Evolutionary conservation across 2,329 filamentous ascomycete genomes (phyloP), one percentile per base, ranked within the genome.

Genomic region (Anthostomella pinea): DNA sequence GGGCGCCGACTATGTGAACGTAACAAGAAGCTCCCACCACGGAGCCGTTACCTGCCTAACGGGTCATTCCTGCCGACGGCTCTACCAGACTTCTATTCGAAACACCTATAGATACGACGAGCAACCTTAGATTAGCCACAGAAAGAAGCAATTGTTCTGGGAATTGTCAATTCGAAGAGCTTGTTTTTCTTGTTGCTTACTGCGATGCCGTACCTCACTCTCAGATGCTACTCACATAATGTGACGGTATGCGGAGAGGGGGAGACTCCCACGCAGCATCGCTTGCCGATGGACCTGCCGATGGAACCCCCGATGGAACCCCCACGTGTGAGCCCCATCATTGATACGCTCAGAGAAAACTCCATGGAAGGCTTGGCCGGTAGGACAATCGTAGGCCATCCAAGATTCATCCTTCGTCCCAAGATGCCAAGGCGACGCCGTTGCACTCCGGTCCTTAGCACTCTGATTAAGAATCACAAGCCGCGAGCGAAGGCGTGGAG

Each of bases 41-140:
- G n/a, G n/a, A n/a, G n/a, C n/a, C n/a, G n/a, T 16, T 11, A 29
- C 27, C 27, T 29, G 27, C 27, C 27, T 29, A 29, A 29, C 27
- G 27, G 27, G 27, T 29, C 10, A 18, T 8, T 16, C 11, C n/a
- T 29, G 27, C 27, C 27, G 27, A 29, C 7, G n/a, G 6, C 10
- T 16, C 15, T 29, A 17, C 15, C 27, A 15, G 11, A 5, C 15
- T 17, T 29, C n/a, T 4, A 6, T 16, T 22, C 7, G 7, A 22
- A 11, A 11, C 7, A 6, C 15, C 15, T 29, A 29, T 29, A 29
- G 27, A 17, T n/a, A n/a, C n/a, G n/a, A n/a, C n/a, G n/a, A n/a
- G n/a, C n/a, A 27, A 27, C 15, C 25, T 27, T 15, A 27, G 8
- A 27, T 27, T 27, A 15, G 25, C 25, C 25, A 27, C 25, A 15